Evolutionary conservation across 352 stramenopile genomes (phyloP).

Genomic region (Phytophthora lateralis): DNA sequence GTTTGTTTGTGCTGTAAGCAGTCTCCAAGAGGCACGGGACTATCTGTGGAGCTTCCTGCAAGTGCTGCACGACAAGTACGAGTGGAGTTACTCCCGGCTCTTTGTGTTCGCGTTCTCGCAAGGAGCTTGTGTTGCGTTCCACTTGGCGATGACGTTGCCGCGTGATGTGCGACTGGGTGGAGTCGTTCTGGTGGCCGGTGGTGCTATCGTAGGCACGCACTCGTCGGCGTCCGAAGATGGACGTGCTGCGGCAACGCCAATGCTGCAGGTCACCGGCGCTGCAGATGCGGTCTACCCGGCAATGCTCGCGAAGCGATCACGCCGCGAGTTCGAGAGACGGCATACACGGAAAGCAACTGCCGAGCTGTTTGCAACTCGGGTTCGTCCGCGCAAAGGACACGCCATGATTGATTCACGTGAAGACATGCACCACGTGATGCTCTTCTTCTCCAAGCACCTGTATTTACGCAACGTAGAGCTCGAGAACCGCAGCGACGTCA

Average conservation of each 20-base stretch:
- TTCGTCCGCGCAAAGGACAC: constrained; percentile 44
- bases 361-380: constrained; percentile 34
- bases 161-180: constrained; percentile 46
- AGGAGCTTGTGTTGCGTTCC: constrained; percentile 65
- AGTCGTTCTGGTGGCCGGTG: constrained; percentile 58
- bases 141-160: constrained; percentile 49
- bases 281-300: constrained; percentile 48
- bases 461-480: constrained; percentile 58
- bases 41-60: constrained; percentile 54
- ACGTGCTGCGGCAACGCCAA: constrained; percentile 43
- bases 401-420: constrained; percentile 54
- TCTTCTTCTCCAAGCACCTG: constrained; percentile 59
- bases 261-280: constrained; percentile 47
- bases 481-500: constrained; percentile 57
- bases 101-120: constrained; percentile 77
- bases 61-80: constrained; percentile 53
- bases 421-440: constrained; percentile 69
- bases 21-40: constrained; percentile 40
- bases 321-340: constrained; percentile 19
- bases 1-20: constrained; percentile 16
- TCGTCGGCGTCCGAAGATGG: constrained; percentile 1
- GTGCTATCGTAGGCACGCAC: constrained; percentile 44
- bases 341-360: constrained; percentile 24
- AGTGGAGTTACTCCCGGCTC: constrained; percentile 55
- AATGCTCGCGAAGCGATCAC: constrained; percentile 31